Evolutionary conservation across 257 asterid species (phyloP), one percentile per base, ranked within the genome.

Genomic region (Fraxinus americana): DNA sequence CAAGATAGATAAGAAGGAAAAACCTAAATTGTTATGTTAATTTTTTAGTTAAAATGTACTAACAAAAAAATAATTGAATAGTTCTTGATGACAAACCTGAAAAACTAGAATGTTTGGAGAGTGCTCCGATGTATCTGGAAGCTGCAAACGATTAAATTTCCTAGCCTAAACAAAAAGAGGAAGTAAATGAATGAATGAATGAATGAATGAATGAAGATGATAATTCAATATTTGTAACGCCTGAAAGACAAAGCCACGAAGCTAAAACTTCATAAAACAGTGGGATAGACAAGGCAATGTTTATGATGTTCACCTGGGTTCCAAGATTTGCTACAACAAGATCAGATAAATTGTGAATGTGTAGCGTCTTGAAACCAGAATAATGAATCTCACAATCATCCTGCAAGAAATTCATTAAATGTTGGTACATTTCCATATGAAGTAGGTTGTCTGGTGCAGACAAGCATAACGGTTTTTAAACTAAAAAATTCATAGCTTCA

Each of bases 261-360:
- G 61, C 67, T 74, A 30, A 25, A 25, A 25, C 27, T 25, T 25
- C 27, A 25, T 25, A 25, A 25, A 25, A 25, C 27, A 25, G 27
- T 25, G 27, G 27, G 27, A 25, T 25, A 25, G 27, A 25, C 27
- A 25, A 71, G 67, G 72, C 57, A 59, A 66, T 11, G 63, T 21
- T 29, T 25, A 70, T 36, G 67, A 71, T 66, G 74, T 80, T 17
- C 84, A 95, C 98, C 89, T 93, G 91, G 84, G 81, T 79, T 66
- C 88, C 99, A 82, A 96, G 91, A 88, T 96, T 87, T 79, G 79
- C 79, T 82, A 84, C 93, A 85, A 93, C 98, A 76, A 93, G 96
- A 66, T 96, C 99, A 23, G 98, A 89, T 83, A 96, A 78, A 90
- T 96, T 96, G 83, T 96, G 99, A 83, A 90, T 85, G 85, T 92